Conservation (phyloP, 257 asterid genomes). For the Schizonepeta tenuifolia region DNA sequence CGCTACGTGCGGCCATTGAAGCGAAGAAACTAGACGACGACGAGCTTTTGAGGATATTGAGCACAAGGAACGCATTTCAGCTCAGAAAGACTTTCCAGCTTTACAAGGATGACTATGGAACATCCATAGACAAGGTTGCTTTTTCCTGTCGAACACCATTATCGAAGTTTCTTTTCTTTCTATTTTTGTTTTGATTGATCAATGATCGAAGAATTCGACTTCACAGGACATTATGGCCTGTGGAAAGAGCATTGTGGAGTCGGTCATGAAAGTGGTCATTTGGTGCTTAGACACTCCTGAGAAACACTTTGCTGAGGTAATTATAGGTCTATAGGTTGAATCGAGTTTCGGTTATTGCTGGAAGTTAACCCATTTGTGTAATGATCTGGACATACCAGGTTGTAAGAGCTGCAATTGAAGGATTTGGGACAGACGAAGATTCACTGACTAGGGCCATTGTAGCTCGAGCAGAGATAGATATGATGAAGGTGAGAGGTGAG, state of each 20-base stretch:
- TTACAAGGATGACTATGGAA: constrained; percentile 61
- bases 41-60: constrained; percentile 55
- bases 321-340: neutral
- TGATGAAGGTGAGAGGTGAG: constrained; percentile 67
- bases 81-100: constrained; percentile 66
- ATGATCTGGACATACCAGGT: constrained; percentile 48
- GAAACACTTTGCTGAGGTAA: constrained; percentile 89
- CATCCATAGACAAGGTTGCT: constrained; percentile 61
- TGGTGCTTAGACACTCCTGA: constrained; percentile 75
- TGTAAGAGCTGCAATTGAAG: constrained; percentile 56
- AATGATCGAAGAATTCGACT: neutral
- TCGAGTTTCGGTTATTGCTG: neutral
- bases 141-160: neutral
- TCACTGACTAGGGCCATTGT: constrained; percentile 76
- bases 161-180: neutral
- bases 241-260: constrained; percentile 57
- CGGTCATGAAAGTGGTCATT: constrained; percentile 57
- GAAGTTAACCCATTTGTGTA: neutral
- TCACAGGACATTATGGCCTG: constrained; percentile 60
- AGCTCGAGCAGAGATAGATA: constrained; percentile 72
- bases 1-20: constrained; percentile 49
- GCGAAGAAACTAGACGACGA: constrained; percentile 51
- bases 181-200: neutral
- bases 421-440: constrained; percentile 82
- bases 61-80: constrained; percentile 66